Evolutionary conservation across 78 protist genomes (phyloP).

Genomic region (Dictyostelium firmibasis): DNA sequence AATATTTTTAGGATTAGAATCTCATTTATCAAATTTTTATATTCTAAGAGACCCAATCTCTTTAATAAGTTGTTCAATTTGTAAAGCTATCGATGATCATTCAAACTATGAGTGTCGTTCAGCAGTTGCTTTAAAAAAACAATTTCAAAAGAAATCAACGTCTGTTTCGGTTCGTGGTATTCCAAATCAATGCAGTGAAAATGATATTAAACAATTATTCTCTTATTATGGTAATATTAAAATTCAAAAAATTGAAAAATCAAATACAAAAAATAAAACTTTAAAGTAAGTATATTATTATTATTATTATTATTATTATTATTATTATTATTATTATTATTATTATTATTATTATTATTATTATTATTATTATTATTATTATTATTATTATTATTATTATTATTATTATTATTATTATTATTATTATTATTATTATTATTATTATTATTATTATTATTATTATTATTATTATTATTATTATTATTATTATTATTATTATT

Average conservation of each 20-base stretch:
- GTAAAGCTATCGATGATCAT: conserved; percentile 13
- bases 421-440: no score
- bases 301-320: no score
- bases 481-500: not conserved
- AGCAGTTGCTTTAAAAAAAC: conserved; percentile 29
- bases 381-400: no score
- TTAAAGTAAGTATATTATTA: not conserved
- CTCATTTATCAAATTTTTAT: conserved; percentile 95
- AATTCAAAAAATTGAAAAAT: not conserved
- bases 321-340: not conserved
- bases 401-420: not conserved
- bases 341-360: not conserved
- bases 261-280: conserved; percentile 35
- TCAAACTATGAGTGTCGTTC: conserved; percentile 42
- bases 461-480: not conserved
- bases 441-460: not conserved
- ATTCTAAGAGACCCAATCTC: conserved; percentile 89
- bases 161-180: not conserved
- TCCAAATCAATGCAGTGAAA: not conserved
- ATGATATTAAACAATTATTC: not conserved
- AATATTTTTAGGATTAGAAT: conserved; percentile 96
- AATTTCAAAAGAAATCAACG: not conserved
- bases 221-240: conserved; percentile 13
- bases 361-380: not conserved
- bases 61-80: not conserved